Base-by-base conservation (phyloP, 116 monocot genomes). In the Dioscorea cayenensis region DNA sequence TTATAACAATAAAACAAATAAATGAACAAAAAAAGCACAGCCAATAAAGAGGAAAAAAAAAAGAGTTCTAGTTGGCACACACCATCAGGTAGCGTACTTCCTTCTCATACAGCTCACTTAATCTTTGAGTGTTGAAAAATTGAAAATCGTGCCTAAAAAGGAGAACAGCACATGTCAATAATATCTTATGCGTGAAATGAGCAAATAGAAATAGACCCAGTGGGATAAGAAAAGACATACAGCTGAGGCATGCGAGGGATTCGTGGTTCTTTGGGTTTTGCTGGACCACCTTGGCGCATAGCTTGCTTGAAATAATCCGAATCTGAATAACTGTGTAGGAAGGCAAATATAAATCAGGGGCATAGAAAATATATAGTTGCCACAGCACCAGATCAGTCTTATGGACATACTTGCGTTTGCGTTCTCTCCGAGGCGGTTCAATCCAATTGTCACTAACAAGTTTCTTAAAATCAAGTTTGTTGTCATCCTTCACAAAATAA, bases 241-340 rank as follows among this genome's bases (percentile, higher is more conserved):
- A 99, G 69, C 62, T 90, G 99, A 28, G 99, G 99, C 99, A 99
- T 99, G 51, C 93, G 79, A 48, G 99, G 99, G 66, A 99, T 91
- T 50, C 90, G 72, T 79, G 93, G 99, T 37, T 99, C 99, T 63
- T 76, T 88, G 19, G 90, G 83, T 77, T 91, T 99, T 74, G 89
- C 69, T 51, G 88, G 81, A 76, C 73, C 94, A 80, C 99, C 99
- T 80, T 90, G 94, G 51, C 99, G 83, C 74, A 99, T 63, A 28
- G 99, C 91, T 94, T 99, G 99, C 76, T 99, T 99, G 68, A 99
- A 99, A 76, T 99, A 99, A 49, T 99, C 99, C 60, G 99, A 82
- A 49, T 99, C 99, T 1, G 99, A 99, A 74, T 99, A 99, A 69
- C 99, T 99, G 72, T 29, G 20, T 43, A 43, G 43, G 80, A 0